phyloP scores from a whole-genome alignment of 257 asterid genomes.

The Dorcoceras hygrometricum region DNA sequence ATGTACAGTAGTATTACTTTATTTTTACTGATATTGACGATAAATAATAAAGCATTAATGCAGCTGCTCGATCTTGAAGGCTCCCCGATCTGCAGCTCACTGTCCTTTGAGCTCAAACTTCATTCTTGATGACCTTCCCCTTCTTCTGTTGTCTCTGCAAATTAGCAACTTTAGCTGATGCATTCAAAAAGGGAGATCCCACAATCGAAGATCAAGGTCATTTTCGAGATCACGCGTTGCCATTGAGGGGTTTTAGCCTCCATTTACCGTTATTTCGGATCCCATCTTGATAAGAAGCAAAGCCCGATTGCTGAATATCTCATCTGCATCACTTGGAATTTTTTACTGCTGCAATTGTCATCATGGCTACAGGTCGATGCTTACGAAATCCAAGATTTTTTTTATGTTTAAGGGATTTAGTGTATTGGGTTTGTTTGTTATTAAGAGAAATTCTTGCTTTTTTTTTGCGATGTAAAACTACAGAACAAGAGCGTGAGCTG shows the following conservation, averaged over 20 bases:
- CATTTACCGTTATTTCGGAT: conserved; percentile 8
- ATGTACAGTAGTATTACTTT: too few species aligned
- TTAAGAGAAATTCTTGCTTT: background rate
- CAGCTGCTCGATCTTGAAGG: too few species aligned
- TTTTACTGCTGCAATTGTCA: background rate
- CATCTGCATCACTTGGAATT: background rate
- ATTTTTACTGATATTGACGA: too few species aligned
- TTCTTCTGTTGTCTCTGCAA: background rate
- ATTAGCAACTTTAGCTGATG: conserved; percentile 36
- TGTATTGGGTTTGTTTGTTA: background rate
- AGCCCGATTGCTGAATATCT: background rate
- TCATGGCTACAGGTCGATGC: conserved; percentile 64
- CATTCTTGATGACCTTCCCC: background rate
- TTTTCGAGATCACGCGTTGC: conserved; percentile 95
- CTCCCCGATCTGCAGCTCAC: too few species aligned
- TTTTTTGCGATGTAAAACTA: background rate
- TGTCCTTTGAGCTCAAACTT: too few species aligned
- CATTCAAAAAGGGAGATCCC: conserved; percentile 67
- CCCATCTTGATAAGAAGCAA: background rate
- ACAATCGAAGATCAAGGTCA: conserved; percentile 76
- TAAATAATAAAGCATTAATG: too few species aligned
- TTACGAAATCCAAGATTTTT: background rate
- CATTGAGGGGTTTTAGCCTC: conserved; percentile 61
- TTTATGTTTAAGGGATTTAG: background rate
- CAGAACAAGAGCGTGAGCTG: conserved; percentile 78